These are phyloP conservation scores for Escallonia herrerae DNA, from an alignment of 129 eudicot species.

Conservation along the genomic window DNA sequence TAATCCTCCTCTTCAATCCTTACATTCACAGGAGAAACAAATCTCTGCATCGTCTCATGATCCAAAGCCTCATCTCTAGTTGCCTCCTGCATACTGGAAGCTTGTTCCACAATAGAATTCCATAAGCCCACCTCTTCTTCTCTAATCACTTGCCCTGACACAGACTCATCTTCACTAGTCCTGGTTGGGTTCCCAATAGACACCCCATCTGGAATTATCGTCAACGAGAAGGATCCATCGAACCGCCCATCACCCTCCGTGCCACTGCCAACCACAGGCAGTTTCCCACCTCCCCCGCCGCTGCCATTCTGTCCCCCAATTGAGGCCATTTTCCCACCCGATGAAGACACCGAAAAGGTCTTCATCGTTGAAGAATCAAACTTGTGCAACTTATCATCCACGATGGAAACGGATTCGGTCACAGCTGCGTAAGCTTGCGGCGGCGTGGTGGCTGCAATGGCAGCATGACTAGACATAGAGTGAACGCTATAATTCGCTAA, in stretches of 20 bases:
- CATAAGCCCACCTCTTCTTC: conserved; percentile 61
- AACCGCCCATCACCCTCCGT: conserved; percentile 68
- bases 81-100: conserved; percentile 41
- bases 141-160: conserved; percentile 29
- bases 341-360: conserved; percentile 32
- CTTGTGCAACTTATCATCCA: background rate
- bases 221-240: conserved; percentile 18
- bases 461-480: conserved; percentile 48
- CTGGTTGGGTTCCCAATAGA: conserved; percentile 20
- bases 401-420: conserved; percentile 24
- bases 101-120: conserved; percentile 60
- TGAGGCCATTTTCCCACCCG: conserved; percentile 39
- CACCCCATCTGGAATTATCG: conserved; percentile 39
- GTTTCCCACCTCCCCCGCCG: conserved; percentile 63
- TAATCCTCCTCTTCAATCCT: conserved; percentile 50
- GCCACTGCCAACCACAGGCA: conserved; percentile 43
- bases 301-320: conserved; percentile 63
- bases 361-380: conserved; percentile 41
- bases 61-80: conserved; percentile 45
- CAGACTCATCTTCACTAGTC: conserved; percentile 38
- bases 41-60: conserved; percentile 37
- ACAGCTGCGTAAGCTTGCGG: conserved; percentile 4
- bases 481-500: conserved; percentile 83
- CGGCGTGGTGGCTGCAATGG: conserved; percentile 27
- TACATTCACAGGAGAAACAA: conserved; percentile 69